phyloP scores from a whole-genome alignment of 176 grass and related monocot genomes.

The Phragmites australis region DNA sequence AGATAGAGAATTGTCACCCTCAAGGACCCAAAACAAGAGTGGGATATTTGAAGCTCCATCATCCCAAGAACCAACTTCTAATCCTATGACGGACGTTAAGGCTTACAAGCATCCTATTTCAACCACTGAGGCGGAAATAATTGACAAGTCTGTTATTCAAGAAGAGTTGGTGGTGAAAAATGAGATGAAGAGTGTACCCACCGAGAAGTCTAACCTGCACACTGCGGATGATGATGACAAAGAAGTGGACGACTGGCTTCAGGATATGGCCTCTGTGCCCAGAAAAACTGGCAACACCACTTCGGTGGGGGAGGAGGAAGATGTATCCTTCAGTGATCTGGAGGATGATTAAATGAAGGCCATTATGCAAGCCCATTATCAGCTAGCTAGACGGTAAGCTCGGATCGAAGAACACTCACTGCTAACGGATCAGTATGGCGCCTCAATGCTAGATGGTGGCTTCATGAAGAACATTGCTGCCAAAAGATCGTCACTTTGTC shows the following conservation, averaged over 20 bases:
- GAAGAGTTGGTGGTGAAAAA: conserved; percentile 53
- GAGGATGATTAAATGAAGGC: conserved; percentile 48
- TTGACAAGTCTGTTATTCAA: conserved; percentile 73
- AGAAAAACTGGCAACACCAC: conserved; percentile 28
- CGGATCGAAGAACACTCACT: not conserved
- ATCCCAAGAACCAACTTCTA: conserved; percentile 32
- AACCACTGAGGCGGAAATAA: conserved; percentile 47
- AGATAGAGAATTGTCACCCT: conserved; percentile 23
- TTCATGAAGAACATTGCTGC: not conserved
- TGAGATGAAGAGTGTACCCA: conserved; percentile 34
- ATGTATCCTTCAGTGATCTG: conserved; percentile 77
- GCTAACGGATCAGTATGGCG: not conserved
- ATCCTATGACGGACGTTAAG: conserved; percentile 31
- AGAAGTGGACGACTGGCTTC: conserved; percentile 68
- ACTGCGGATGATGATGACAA: conserved; percentile 34
- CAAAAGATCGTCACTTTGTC: not conserved
- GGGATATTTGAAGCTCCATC: conserved; percentile 26
- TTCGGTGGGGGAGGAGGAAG: conserved; percentile 48
- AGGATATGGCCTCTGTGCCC: conserved; percentile 43
- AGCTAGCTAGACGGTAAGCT: not conserved
- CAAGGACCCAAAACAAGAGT: conserved; percentile 21
- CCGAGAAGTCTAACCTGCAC: conserved; percentile 16
- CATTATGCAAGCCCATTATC: not conserved
- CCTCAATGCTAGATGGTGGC: not conserved
- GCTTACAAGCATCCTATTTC: conserved; percentile 56